Evolutionary conservation across 2,329 filamentous ascomycete genomes (phyloP).

Genomic region (Aspergillus piperis): DNA sequence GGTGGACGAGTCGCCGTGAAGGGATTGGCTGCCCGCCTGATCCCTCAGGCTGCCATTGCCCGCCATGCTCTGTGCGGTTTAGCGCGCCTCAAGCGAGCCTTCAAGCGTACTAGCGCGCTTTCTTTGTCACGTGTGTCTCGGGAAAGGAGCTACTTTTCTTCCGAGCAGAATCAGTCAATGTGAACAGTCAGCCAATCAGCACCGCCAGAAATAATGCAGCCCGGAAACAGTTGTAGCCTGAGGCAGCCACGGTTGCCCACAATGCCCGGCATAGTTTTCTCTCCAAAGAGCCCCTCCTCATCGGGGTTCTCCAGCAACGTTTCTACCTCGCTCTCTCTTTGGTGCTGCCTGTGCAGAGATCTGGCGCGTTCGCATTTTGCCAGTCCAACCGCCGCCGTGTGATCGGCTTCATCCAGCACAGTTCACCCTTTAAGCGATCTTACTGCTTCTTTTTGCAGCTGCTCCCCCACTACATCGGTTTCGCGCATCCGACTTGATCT

Average conservation of each 20-base stretch:
- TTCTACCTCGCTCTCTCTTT: conserved; percentile 15
- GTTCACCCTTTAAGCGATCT: neutral
- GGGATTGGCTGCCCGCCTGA: conserved; percentile 30
- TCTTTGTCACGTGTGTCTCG: conserved; percentile 17
- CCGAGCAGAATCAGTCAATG: conserved; percentile 12
- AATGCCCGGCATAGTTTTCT: conserved; percentile 30
- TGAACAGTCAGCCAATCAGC: conserved; percentile 21
- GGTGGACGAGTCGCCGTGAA: conserved; percentile 32
- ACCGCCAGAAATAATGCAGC: conserved; percentile 21
- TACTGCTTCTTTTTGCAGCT: conserved; percentile 14
- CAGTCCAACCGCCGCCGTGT: conserved; percentile 20
- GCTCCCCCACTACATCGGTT: conserved; percentile 9
- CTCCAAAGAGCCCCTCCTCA: conserved; percentile 24
- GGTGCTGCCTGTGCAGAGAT: conserved; percentile 21
- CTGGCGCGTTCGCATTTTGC: conserved; percentile 18
- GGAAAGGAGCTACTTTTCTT: conserved; percentile 14
- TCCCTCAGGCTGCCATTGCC: conserved; percentile 26
- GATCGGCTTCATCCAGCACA: conserved; percentile 11
- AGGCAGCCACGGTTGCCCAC: conserved; percentile 25
- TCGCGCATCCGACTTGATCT: conserved; percentile 10
- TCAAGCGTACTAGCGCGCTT: conserved; percentile 20
- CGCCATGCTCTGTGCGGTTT: conserved; percentile 16
- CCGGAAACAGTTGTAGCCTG: conserved; percentile 13
- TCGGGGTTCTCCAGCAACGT: conserved; percentile 20
- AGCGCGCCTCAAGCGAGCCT: conserved; percentile 25